A percentile compares a stretch with the other conserved stretches of the same genome.
These are phyloP conservation scores for Macrophomina phaseolina DNA, from an alignment of 2,329 filamentous ascomycete genomes.

Conservation along the genomic window DNA sequence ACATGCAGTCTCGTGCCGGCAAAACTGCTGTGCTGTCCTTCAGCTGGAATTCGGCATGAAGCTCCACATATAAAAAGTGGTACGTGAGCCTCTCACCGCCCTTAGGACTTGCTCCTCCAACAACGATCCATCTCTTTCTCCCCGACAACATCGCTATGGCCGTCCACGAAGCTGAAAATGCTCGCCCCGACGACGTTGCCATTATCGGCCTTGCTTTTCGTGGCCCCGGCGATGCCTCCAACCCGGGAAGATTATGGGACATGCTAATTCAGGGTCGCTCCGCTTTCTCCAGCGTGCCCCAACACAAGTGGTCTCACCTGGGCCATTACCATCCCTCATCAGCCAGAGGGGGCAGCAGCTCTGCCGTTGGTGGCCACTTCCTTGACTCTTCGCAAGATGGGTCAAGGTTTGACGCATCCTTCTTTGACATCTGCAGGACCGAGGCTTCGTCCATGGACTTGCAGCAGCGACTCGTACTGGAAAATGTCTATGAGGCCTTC, in stretches of 20 bases:
- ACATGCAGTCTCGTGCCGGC: not conserved
- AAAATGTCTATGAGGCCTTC: slow-evolving; percentile 47
- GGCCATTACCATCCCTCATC: slow-evolving; percentile 35
- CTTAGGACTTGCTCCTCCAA: slow-evolving; percentile 7
- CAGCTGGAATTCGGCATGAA: slow-evolving; percentile 28
- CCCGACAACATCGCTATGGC: slow-evolving; percentile 19
- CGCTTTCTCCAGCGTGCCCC: slow-evolving; percentile 29
- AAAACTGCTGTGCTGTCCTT: slow-evolving; percentile 4
- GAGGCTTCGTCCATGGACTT: slow-evolving; percentile 38
- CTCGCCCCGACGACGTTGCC: slow-evolving; percentile 28
- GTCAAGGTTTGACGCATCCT: slow-evolving; percentile 30
- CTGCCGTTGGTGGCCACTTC: slow-evolving; percentile 27
- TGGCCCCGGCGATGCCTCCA: slow-evolving; percentile 35
- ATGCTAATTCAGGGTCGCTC: slow-evolving; percentile 28
- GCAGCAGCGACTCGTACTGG: slow-evolving; percentile 36
- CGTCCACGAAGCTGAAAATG: slow-evolving; percentile 15
- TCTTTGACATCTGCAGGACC: slow-evolving; percentile 31
- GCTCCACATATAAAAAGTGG: slow-evolving; percentile 25
- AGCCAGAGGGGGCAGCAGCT: slow-evolving; percentile 5
- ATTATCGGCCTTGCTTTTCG: slow-evolving; percentile 31
- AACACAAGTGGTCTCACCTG: slow-evolving; percentile 42
- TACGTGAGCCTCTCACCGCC: slow-evolving; percentile 26
- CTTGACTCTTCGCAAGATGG: slow-evolving; percentile 29
- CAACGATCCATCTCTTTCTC: not conserved
- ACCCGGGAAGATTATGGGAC: slow-evolving; percentile 42